A percentile compares a stretch with the other conserved stretches of the same genome.
Conservation (phyloP, 2,329 filamentous ascomycete genomes). For the Zymoseptoria passerinii region DNA sequence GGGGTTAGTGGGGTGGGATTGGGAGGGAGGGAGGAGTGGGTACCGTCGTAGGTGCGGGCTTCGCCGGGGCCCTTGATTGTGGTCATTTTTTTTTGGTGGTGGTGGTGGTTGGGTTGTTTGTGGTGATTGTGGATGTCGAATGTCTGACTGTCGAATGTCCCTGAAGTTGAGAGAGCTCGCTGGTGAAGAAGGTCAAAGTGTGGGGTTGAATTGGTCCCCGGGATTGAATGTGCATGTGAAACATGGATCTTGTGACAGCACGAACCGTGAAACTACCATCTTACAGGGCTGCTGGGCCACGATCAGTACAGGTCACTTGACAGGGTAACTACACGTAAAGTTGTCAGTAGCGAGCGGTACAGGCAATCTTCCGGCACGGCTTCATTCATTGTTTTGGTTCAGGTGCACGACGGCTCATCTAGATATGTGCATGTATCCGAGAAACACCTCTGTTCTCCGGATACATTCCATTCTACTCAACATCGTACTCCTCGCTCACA, state of each 20-base stretch:
- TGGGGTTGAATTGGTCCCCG: not conserved
- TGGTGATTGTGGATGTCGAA: not conserved
- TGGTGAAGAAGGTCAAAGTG: not conserved
- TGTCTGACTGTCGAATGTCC: not conserved
- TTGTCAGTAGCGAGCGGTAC: not conserved
- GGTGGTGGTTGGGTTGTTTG: not conserved
- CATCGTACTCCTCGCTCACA: constrained; percentile 7
- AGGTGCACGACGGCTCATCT: too few species aligned
- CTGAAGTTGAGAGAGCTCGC: not conserved
- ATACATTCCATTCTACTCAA: not conserved
- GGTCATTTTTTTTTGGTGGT: constrained; percentile 34
- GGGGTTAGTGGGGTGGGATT: not conserved
- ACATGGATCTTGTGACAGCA: not conserved
- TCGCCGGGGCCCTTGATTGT: constrained; percentile 56
- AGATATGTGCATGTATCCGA: too few species aligned
- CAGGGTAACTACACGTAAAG: not conserved
- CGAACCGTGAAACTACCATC: not conserved
- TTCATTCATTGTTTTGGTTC: not conserved
- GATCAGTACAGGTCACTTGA: not conserved
- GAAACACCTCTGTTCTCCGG: too few species aligned
- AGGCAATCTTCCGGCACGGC: not conserved
- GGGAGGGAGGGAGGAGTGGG: not conserved
- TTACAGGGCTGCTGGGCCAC: too few species aligned
- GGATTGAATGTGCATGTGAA: not conserved
- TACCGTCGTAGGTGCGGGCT: constrained; percentile 50